These are phyloP conservation scores for Lachnellula cervina DNA, from an alignment of 2,329 filamentous ascomycete species.

Conservation along the genomic window DNA sequence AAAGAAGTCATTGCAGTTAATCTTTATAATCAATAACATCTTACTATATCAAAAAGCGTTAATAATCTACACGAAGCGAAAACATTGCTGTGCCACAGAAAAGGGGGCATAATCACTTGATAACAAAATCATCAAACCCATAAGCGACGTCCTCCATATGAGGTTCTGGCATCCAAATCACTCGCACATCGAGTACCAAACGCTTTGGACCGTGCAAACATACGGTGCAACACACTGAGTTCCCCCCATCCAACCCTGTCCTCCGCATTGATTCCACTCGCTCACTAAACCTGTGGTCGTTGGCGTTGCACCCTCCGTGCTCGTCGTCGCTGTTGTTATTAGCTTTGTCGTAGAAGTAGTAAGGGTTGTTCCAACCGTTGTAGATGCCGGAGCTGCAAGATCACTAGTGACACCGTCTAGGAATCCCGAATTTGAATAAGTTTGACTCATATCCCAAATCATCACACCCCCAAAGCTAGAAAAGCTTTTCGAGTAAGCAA, in stretches of 20 bases:
- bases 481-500: constrained; percentile 50
- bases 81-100: too few species aligned
- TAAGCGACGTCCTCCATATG: too few species aligned
- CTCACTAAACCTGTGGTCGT: constrained; percentile 13
- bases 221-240: background rate
- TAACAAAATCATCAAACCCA: too few species aligned
- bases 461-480: constrained; percentile 62
- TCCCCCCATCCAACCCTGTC: constrained; percentile 3
- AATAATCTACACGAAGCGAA: too few species aligned
- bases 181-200: background rate
- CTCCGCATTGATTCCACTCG: constrained; percentile 5
- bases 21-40: too few species aligned
- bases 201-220: background rate
- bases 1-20: too few species aligned
- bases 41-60: too few species aligned
- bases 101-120: too few species aligned
- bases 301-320: constrained; percentile 7
- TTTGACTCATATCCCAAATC: constrained; percentile 64
- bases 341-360: constrained; percentile 19
- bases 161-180: background rate
- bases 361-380: constrained; percentile 8
- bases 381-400: constrained; percentile 4
- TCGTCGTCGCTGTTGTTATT: constrained; percentile 20
- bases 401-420: constrained; percentile 29
- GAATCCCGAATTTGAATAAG: constrained; percentile 54